These are phyloP conservation scores for Lichina pygmaea DNA, from an alignment of 495 filamentous ascomycete genomes.

Conservation along the genomic window DNA sequence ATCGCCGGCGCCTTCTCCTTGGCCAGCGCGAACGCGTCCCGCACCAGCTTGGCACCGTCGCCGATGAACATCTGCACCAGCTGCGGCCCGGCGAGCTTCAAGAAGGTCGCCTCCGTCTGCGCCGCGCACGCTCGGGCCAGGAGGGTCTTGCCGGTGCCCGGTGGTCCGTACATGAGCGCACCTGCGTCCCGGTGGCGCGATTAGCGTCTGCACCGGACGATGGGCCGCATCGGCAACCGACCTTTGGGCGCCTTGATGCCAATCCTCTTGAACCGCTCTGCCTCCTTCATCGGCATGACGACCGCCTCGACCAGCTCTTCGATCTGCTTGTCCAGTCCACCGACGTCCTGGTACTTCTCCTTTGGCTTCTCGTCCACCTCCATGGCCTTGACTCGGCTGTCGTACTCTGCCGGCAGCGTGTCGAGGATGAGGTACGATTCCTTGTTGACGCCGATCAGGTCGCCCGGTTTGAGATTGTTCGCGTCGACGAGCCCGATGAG, in stretches of 20 bases:
- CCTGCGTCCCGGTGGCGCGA: conserved; percentile 23
- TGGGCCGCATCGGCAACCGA: conserved; percentile 11
- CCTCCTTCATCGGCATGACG: conserved; percentile 99
- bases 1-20: conserved; percentile 98
- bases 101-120: conserved; percentile 95
- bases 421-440: conserved; percentile 98
- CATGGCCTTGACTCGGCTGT: conserved; percentile 98
- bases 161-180: conserved; percentile 95
- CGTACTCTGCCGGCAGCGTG: conserved; percentile 95
- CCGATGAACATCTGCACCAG: conserved; percentile 99
- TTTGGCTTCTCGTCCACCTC: conserved; percentile 99
- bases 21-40: conserved; percentile 87
- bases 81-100: conserved; percentile 93
- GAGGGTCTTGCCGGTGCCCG: conserved; percentile 88
- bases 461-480: conserved; percentile 71
- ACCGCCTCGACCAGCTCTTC: conserved; percentile 98
- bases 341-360: conserved; percentile 96
- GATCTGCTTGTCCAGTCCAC: conserved; percentile 95
- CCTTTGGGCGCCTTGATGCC: conserved; percentile 99
- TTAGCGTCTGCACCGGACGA: neutral
- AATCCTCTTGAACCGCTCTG: conserved; percentile 95
- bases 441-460: conserved; percentile 97
- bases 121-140: conserved; percentile 91
- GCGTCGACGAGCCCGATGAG: conserved; percentile 95
- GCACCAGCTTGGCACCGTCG: conserved; percentile 91